phyloP scores from a whole-genome alignment of 768 basidiomycete genomes.

The Mycena epipterygia region DNA sequence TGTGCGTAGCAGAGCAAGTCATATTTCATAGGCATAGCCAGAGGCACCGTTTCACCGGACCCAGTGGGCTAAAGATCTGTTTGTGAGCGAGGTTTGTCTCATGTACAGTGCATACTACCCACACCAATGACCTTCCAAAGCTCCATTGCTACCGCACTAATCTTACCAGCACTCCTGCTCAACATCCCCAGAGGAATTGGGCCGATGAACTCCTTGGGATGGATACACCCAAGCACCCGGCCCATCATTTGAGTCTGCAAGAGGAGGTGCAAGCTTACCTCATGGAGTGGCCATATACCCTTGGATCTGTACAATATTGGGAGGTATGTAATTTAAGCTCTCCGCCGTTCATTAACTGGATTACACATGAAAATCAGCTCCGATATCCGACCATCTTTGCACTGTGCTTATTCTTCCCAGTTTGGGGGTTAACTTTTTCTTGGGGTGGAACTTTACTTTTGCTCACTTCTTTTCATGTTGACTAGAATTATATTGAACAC shows the following conservation, averaged over 20 bases:
- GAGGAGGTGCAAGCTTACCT: conserved; percentile 15
- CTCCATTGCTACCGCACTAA: conserved; percentile 20
- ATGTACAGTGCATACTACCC: not conserved
- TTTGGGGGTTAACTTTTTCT: no score
- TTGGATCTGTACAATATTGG: conserved; percentile 22
- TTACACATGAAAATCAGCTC: conserved; percentile 10
- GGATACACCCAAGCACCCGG: conserved; percentile 11
- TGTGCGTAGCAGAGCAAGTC: no score
- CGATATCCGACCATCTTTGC: conserved; percentile 19
- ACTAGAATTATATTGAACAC: no score
- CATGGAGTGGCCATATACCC: not conserved
- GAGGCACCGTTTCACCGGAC: no score
- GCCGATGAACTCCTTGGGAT: conserved; percentile 20
- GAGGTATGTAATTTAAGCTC: not conserved
- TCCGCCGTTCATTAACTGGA: not conserved
- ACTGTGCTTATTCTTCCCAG: no score
- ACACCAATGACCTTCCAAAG: not conserved
- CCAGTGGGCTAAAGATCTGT: conserved; percentile 12
- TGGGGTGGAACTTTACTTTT: no score
- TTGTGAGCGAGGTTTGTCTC: conserved; percentile 1
- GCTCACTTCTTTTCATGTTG: no score
- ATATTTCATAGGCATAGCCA: no score
- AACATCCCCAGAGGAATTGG: not conserved
- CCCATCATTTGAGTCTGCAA: not conserved
- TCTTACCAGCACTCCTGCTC: conserved; percentile 14